These are phyloP conservation scores for Lithocarpus polystachyus DNA, from an alignment of 306 rosid genomes.

Conservation along the genomic window DNA sequence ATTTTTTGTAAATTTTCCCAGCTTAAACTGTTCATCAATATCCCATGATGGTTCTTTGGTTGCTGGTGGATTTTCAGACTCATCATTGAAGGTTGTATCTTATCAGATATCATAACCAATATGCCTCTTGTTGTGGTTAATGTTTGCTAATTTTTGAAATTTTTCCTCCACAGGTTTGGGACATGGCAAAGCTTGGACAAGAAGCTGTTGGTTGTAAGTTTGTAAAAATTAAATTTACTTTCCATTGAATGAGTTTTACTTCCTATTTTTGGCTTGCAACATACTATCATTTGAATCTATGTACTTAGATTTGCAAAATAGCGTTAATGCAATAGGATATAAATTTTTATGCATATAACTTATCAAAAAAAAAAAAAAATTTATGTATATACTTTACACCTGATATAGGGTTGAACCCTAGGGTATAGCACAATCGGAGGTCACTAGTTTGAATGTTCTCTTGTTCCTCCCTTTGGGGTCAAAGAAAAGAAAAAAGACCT, in stretches of 20 bases:
- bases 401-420: background rate
- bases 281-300: background rate
- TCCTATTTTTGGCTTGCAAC: background rate
- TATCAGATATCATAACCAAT: background rate
- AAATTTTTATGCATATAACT: background rate
- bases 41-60: slow-evolving; percentile 92
- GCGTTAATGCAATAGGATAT: background rate
- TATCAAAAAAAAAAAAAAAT: background rate
- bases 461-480: too few species aligned
- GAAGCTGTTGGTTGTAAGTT: slow-evolving; percentile 65
- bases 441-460: too few species aligned
- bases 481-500: background rate
- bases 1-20: slow-evolving; percentile 29
- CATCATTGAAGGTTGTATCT: slow-evolving; percentile 69
- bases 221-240: slow-evolving; percentile 10
- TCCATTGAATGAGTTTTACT: background rate
- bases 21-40: slow-evolving; percentile 91
- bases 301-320: background rate
- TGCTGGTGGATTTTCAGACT: slow-evolving; percentile 98
- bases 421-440: too few species aligned
- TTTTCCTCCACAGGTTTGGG: slow-evolving; percentile 70
- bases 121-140: background rate
- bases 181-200: slow-evolving; percentile 96
- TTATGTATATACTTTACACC: background rate
- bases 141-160: slow-evolving; percentile 22